Evolutionary conservation across 83 land plant genomes (phyloP).

Genomic region (Diphasiastrum complanatum): DNA sequence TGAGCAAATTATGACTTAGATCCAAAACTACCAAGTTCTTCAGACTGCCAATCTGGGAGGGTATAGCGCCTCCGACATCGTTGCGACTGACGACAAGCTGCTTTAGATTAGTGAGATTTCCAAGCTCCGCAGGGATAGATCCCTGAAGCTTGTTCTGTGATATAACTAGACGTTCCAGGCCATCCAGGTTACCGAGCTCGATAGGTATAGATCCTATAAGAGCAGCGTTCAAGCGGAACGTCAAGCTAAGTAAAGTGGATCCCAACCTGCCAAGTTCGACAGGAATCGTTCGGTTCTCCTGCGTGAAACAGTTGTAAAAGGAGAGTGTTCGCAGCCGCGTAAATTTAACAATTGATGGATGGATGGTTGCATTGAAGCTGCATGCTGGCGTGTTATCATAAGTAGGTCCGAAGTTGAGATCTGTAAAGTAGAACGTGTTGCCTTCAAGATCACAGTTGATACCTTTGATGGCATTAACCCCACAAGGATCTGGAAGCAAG

Average conservation of each 20-base stretch:
- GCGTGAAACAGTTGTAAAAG: slow-evolving; percentile 14
- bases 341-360: background rate
- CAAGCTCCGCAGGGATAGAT: background rate
- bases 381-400: slow-evolving; percentile 4
- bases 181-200: background rate
- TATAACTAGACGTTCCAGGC: background rate
- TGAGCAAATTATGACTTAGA: background rate
- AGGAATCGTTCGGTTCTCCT: background rate
- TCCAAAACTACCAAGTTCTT: background rate
- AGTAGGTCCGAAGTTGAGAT: slow-evolving; percentile 9
- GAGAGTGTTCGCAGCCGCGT: background rate
- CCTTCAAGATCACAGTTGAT: slow-evolving; percentile 4
- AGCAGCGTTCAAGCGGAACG: slow-evolving; percentile 1
- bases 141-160: slow-evolving; percentile 5
- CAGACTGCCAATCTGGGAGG: background rate
- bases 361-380: slow-evolving; percentile 16
- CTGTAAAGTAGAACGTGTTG: background rate
- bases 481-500: slow-evolving; percentile 13
- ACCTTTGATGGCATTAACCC: slow-evolving; percentile 1
- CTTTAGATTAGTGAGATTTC: background rate
- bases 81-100: background rate
- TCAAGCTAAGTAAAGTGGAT: background rate
- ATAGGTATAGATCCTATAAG: background rate
- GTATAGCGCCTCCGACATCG: background rate
- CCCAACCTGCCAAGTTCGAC: background rate